Evolutionary conservation across 1,284 basidiomycete species (phyloP).

Genomic region (Trichosporon sp.): DNA sequence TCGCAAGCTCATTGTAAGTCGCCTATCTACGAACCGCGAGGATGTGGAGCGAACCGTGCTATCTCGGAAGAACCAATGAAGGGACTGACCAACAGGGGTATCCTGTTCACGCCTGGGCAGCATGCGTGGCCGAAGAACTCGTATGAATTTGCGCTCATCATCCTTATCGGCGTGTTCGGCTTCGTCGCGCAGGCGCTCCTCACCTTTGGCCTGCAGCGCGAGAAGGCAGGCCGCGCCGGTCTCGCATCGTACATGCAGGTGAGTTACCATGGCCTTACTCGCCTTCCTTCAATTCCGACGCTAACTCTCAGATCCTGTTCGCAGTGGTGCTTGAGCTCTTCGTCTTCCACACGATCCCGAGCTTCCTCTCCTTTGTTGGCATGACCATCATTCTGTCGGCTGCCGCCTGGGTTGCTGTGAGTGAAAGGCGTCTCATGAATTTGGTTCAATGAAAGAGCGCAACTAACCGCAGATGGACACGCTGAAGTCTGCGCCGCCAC

Average conservation of each 20-base stretch:
- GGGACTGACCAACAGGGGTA: too few relatives aligned
- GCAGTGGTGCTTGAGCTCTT: constrained; percentile 43
- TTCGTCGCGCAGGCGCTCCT: constrained; percentile 56
- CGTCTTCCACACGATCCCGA: constrained; percentile 40
- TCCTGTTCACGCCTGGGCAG: constrained; percentile 15
- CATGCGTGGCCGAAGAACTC: constrained; percentile 13
- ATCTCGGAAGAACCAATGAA: too few relatives aligned
- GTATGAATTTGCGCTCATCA: constrained; percentile 25
- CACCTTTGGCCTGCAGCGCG: constrained; percentile 46
- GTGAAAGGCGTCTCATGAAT: constrained; percentile 11
- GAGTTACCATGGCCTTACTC: neutral
- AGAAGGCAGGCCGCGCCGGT: constrained; percentile 47
- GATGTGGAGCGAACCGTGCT: too few relatives aligned
- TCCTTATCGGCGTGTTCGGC: constrained; percentile 54
- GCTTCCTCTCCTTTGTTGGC: constrained; percentile 40
- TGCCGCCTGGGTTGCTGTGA: constrained; percentile 45
- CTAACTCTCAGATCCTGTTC: constrained; percentile 34
- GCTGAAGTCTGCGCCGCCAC: constrained; percentile 17
- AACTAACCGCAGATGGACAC: constrained; percentile 13
- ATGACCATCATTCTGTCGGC: constrained; percentile 41
- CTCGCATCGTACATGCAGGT: constrained; percentile 47
- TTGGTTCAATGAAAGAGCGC: too few relatives aligned
- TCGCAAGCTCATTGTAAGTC: constrained; percentile 53
- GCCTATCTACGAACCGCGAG: too few relatives aligned
- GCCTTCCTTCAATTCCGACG: too few relatives aligned